phyloP scores from a whole-genome alignment of 2,329 filamentous ascomycete species.

The Scytalidium sp. region DNA sequence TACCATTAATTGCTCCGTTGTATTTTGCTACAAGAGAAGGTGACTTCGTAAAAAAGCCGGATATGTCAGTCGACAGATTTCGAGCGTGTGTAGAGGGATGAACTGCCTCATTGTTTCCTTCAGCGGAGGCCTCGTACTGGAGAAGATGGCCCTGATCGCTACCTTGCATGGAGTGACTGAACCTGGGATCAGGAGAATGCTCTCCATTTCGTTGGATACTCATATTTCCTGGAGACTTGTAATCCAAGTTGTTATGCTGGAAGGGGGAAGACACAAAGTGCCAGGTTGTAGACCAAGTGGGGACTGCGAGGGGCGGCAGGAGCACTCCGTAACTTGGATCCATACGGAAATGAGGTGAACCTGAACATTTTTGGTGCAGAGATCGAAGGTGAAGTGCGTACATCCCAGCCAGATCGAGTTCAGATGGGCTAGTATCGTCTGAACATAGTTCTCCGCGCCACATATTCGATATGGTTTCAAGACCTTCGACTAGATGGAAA shows the following conservation, averaged over 20 bases:
- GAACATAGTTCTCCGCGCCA: slow-evolving; percentile 6
- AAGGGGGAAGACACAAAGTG: neutral
- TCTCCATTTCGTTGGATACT: neutral
- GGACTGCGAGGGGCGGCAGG: neutral
- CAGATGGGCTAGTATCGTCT: neutral
- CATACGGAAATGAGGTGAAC: slow-evolving; percentile 4
- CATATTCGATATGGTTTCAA: slow-evolving; percentile 10
- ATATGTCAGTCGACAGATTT: neutral
- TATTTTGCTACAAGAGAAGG: neutral
- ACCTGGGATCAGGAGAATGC: neutral
- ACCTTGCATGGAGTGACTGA: neutral
- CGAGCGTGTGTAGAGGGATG: too few species aligned
- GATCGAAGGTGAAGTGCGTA: slow-evolving; percentile 7
- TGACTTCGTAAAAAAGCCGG: neutral
- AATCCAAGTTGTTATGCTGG: neutral
- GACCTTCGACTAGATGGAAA: slow-evolving; percentile 9
- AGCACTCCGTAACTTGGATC: neutral
- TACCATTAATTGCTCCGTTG: neutral
- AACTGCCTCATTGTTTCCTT: too few species aligned
- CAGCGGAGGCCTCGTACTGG: too few species aligned
- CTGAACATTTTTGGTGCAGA: slow-evolving; percentile 1
- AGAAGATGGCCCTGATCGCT: neutral
- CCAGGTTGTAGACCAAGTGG: neutral
- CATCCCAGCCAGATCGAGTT: slow-evolving; percentile 1
- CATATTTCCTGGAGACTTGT: slow-evolving; percentile 1